Evolutionary conservation across 2,329 filamentous ascomycete genomes (phyloP).

Genomic region (Penicillium decumbens): DNA sequence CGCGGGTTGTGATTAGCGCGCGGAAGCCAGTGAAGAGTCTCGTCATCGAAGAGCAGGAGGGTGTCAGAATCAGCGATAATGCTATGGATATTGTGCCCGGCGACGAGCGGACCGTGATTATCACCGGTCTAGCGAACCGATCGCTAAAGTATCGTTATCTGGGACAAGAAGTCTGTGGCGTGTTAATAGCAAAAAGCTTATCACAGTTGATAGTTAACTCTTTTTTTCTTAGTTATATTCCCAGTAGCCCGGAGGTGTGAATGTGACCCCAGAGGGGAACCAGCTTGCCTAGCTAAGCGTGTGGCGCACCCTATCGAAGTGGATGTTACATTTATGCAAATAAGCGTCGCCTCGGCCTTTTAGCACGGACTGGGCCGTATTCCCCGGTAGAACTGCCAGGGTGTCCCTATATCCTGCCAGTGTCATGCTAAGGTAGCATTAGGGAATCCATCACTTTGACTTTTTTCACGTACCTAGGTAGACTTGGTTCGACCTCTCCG

Average conservation of each 20-base stretch:
- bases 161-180: slow-evolving; percentile 19
- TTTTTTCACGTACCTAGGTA: too few relatives aligned
- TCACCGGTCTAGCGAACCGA: slow-evolving; percentile 20
- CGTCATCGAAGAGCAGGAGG: slow-evolving; percentile 57
- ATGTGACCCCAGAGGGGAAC: background rate
- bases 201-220: background rate
- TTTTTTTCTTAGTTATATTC: background rate
- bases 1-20: slow-evolving; percentile 44
- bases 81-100: slow-evolving; percentile 57
- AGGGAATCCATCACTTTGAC: background rate
- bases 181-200: background rate
- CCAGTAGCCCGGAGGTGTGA: background rate
- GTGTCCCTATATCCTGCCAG: background rate
- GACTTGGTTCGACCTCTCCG: too few relatives aligned
- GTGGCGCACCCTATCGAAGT: background rate
- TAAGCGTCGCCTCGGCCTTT: background rate
- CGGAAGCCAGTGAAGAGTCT: slow-evolving; percentile 55
- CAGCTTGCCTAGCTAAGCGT: background rate
- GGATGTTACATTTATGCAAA: background rate
- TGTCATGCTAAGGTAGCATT: background rate
- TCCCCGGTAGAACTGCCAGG: background rate
- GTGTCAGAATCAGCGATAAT: slow-evolving; percentile 52
- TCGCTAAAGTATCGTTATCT: slow-evolving; percentile 28
- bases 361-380: background rate
- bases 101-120: slow-evolving; percentile 47